phyloP scores from a whole-genome alignment of 768 basidiomycete species.

The Pleurotus salmoneostramineus region DNA sequence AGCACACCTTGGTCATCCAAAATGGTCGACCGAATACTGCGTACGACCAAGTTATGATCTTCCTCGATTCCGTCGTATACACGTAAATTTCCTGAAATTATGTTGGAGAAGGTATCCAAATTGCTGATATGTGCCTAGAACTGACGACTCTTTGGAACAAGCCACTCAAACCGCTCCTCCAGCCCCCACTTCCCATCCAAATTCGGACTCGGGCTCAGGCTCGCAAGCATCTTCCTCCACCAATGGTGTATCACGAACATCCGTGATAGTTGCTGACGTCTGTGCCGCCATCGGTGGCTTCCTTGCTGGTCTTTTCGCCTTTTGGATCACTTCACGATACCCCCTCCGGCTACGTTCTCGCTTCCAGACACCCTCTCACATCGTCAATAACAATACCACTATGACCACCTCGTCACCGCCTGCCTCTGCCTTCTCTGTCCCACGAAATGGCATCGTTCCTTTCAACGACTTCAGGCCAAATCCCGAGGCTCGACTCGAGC shows the following conservation, averaged over 20 bases:
- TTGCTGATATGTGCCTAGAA: neutral
- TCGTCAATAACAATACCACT: neutral
- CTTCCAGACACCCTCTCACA: neutral
- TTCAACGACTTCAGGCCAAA: neutral
- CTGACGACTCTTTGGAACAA: neutral
- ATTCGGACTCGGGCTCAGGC: neutral
- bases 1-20: neutral
- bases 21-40: neutral
- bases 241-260: neutral
- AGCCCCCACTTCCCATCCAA: neutral
- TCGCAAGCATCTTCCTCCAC: neutral
- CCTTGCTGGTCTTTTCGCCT: neutral
- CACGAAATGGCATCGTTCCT: neutral
- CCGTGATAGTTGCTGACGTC: neutral
- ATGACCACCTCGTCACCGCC: neutral
- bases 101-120: too few relatives aligned
- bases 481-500: neutral
- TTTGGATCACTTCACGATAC: neutral
- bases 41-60: conserved; percentile 5
- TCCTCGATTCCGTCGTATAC: conserved; percentile 4
- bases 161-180: neutral
- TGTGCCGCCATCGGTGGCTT: neutral
- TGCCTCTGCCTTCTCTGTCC: too few relatives aligned
- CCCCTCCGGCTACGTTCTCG: neutral
- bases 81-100: neutral